A percentile compares a stretch with the other conserved stretches of the same genome.
Evolutionary conservation across 2,329 filamentous ascomycete genomes (phyloP).

Genomic region (Pseudogymnoascus destructans): DNA sequence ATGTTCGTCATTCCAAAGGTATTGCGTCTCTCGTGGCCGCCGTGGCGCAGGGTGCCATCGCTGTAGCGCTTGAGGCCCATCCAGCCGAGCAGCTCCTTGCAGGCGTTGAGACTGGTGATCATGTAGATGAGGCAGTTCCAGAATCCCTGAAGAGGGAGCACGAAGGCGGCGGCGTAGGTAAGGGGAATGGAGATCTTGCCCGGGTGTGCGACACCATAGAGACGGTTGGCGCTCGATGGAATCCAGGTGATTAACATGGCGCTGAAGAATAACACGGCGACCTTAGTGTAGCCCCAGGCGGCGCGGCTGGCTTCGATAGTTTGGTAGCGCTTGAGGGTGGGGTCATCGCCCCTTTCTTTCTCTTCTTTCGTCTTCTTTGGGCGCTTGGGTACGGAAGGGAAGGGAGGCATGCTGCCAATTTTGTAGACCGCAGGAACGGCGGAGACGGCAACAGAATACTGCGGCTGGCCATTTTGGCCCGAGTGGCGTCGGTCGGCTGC

Average conservation of each 20-base stretch:
- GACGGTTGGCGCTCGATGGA: constrained; percentile 62
- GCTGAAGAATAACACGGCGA: constrained; percentile 57
- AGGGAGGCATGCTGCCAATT: constrained; percentile 7
- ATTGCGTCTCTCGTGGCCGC: background rate
- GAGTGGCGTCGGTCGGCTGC: constrained; percentile 20
- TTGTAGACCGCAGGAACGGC: background rate
- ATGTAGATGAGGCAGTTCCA: constrained; percentile 75
- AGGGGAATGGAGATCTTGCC: constrained; percentile 42
- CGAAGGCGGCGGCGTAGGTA: constrained; percentile 57
- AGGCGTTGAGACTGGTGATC: constrained; percentile 53
- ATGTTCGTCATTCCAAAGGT: background rate
- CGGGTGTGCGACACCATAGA: constrained; percentile 53
- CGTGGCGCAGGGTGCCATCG: background rate
- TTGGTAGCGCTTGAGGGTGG: background rate
- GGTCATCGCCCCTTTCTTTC: background rate
- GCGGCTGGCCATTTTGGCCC: constrained; percentile 11
- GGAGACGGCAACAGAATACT: background rate
- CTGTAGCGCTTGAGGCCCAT: background rate
- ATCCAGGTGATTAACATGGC: constrained; percentile 64
- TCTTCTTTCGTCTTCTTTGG: background rate
- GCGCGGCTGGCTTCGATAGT: constrained; percentile 38
- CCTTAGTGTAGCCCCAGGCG: constrained; percentile 57
- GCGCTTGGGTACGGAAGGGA: background rate
- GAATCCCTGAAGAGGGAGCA: constrained; percentile 70
- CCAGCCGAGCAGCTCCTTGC: constrained; percentile 32